Evolutionary conservation across 495 filamentous ascomycete species (phyloP), one percentile per base, ranked within the genome.

Genomic region (Hapsidospora chrysogenum): DNA sequence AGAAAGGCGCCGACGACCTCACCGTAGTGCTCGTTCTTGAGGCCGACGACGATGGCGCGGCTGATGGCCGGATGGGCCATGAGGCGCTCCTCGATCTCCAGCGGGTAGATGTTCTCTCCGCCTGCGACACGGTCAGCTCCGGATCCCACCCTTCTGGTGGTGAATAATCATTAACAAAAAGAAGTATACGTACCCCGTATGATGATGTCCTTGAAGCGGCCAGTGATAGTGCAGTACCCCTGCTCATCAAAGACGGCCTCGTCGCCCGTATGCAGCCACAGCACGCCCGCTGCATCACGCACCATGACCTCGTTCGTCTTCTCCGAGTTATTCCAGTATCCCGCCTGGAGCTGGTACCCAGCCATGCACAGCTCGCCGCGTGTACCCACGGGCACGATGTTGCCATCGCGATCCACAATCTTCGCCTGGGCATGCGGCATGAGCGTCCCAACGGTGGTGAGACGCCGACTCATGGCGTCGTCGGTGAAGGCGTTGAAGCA

Each of bases 1-100:
- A 80, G 57, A 41, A 80, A 80, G 1, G 74, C 72, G 3, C 61
- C 70, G 3, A 79, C 75, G 0, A 74, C 73, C 52, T 82, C 77
- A 25, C 75, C 77, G 36, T 78, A 79, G 40, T 70, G 66, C 2
- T 52, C 53, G 39, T 79, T 63, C 18, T 70, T 63, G 3, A 82
- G 55, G 2, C 74, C 77, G 33, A 78, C 66, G 0, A 80, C 76
- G 15, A 73, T 58, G 1, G 76, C 74, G 3, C 65, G 46, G 0
- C 54, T 39, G 16, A 82, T 61, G 2, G 56, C 51, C 1, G 71
- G 59, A 48, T 80, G 74, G 10, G 56, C 52, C 1, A 67, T 43
- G 4, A 82, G 56, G n/a, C 74, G 60, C 45, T 76, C 71, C 53
- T 82, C 77, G 38, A 80, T 78, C 45, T 82, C 75, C 13, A 79